Percentiles rank a stretch among this genome's conserved stretches.
These are phyloP conservation scores for Fusarium verticillioides DNA, from an alignment of 2,329 filamentous ascomycete species.

Conservation along the genomic window DNA sequence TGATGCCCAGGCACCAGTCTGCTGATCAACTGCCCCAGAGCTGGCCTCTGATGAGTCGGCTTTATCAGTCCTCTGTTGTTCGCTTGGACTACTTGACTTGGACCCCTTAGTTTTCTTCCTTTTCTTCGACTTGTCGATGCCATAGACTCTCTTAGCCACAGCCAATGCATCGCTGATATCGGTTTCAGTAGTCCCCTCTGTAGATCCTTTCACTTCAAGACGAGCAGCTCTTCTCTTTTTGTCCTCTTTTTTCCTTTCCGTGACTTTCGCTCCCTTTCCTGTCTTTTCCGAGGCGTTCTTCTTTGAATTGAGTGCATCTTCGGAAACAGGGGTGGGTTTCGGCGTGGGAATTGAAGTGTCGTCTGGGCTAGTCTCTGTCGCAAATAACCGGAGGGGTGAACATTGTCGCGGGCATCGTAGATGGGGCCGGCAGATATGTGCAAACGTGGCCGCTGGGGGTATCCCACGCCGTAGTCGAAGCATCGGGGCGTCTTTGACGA, in stretches of 20 bases:
- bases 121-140: constrained; percentile 18
- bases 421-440: constrained; percentile 10
- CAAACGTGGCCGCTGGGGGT: constrained; percentile 28
- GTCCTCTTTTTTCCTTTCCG: background rate
- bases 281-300: background rate
- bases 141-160: constrained; percentile 42
- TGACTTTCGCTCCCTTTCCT: background rate
- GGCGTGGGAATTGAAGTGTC: background rate
- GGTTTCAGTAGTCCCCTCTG: constrained; percentile 3
- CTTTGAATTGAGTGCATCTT: background rate
- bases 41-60: background rate
- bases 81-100: background rate
- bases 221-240: background rate
- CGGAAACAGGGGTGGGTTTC: background rate
- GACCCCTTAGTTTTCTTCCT: constrained; percentile 4
- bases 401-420: constrained; percentile 16
- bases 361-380: constrained; percentile 14
- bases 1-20: constrained; percentile 44
- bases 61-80: background rate
- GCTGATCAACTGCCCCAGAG: background rate
- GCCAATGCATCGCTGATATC: constrained; percentile 37
- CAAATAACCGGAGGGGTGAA: constrained; percentile 24
- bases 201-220: background rate
- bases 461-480: constrained; percentile 42
- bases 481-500: constrained; percentile 38